Evolutionary conservation across 2,329 filamentous ascomycete genomes (phyloP).

Genomic region (Fusarium albidum): DNA sequence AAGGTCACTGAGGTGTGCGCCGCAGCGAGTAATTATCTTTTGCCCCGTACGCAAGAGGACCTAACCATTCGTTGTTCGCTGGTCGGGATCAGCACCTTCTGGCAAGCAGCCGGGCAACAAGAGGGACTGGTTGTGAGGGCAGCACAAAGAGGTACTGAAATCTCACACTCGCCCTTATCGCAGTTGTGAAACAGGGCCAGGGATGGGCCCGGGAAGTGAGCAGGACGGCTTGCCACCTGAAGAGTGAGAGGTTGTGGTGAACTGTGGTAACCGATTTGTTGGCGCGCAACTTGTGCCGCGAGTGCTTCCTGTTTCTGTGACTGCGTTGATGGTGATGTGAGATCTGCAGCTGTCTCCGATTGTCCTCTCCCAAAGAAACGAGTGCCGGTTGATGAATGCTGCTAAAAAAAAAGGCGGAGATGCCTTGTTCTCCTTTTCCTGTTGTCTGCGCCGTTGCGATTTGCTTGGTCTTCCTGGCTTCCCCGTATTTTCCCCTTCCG

Average conservation of each 20-base stretch:
- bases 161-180: constrained; percentile 34
- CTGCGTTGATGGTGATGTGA: constrained; percentile 30
- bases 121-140: constrained; percentile 10
- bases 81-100: constrained; percentile 16
- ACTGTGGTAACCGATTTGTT: constrained; percentile 13
- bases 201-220: constrained; percentile 19
- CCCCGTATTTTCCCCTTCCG: constrained; percentile 41
- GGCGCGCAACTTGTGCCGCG: constrained; percentile 14
- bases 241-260: constrained; percentile 12
- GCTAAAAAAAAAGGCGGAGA: neutral
- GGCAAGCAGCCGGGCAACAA: constrained; percentile 28
- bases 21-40: constrained; percentile 16
- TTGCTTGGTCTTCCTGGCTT: constrained; percentile 10
- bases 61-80: constrained; percentile 19
- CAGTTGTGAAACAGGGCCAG: constrained; percentile 32
- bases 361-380: constrained; percentile 6
- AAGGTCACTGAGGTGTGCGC: constrained; percentile 19
- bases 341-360: constrained; percentile 26
- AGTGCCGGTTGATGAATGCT: neutral
- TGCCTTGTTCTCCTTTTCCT: constrained; percentile 1
- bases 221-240: constrained; percentile 13
- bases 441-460: constrained; percentile 3
- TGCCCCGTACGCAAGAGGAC: constrained; percentile 22
- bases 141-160: constrained; percentile 32
- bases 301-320: constrained; percentile 3